Base-by-base conservation (phyloP, 2,329 filamentous ascomycete genomes). In the Phaeomoniella chlamydospora region DNA sequence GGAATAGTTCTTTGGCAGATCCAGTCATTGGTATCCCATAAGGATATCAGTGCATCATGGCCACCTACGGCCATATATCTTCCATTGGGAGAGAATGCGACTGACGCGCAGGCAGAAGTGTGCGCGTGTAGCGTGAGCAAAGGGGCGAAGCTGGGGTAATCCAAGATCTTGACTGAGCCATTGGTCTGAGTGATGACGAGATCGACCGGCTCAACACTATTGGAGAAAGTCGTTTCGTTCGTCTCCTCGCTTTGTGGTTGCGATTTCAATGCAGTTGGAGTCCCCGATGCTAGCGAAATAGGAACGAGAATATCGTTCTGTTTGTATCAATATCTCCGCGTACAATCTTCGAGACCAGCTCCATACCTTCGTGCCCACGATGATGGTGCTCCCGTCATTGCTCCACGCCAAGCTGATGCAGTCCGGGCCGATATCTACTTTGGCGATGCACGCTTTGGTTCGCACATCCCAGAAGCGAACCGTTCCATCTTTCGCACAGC, bases 141-240 rank as follows among this genome's bases (percentile, higher is more conserved):
- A 14, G 52, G 39, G 15, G 53, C 43, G 42, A 65, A 63, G 37
- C 59, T 61, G 4, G 64, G 61, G 43, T 64, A 65, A 18, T 58
- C 58, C 37, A 63, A 48, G 41, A 66, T 60, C 39, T 64, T 64
- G 39, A 67, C 61, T 18, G 56, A 59, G 38, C 64, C 64, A 43
- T 67, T 62, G 41, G 64, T 63, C 12, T 62, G 64, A 15, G 64
- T 67, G 87, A 64, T 56, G 41, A 67, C 58, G 35, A 66, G 50
- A 37, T 63, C 54, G 6, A 59, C 49, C 15, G 59, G 50, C 5
- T 58, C 57, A 38, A 59, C 51, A 26, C 61, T 53, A 41, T 65
- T 54, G 13, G 61, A 62, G 49, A 67, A 67, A 15, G 57, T 55
- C 4, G 61, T 64, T 14, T 60, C 60, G 41, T 67, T 67, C 2